A percentile compares a stretch with the other conserved stretches of the same genome.
These are phyloP conservation scores for Penicillium sp. DNA, from an alignment of 2,329 filamentous ascomycete genomes.

Conservation along the genomic window DNA sequence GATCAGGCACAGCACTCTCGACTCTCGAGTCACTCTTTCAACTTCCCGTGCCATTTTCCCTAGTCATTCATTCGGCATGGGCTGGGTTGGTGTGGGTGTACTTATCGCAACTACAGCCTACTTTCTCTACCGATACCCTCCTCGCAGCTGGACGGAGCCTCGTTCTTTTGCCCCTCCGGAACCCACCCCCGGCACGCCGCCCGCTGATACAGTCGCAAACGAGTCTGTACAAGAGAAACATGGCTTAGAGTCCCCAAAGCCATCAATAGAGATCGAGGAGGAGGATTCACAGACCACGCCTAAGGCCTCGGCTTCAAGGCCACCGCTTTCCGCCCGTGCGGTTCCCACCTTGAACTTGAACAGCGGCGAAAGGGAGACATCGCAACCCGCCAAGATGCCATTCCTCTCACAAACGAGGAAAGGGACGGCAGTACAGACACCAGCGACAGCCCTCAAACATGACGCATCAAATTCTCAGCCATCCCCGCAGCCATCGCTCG, in stretches of 20 bases:
- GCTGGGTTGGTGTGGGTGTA: conserved; percentile 39
- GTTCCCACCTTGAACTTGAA: conserved; percentile 36
- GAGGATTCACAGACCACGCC: conserved; percentile 36
- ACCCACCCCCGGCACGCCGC: conserved; percentile 16
- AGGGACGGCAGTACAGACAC: conserved; percentile 1
- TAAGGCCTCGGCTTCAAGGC: conserved; percentile 32
- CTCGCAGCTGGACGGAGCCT: conserved; percentile 31
- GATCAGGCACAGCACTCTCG: background rate
- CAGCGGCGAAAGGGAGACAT: conserved; percentile 13
- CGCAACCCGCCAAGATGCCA: conserved; percentile 7
- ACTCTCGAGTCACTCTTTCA: background rate
- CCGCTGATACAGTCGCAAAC: conserved; percentile 11
- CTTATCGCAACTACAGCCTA: conserved; percentile 41
- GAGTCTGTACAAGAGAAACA: conserved; percentile 11
- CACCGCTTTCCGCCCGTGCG: conserved; percentile 21
- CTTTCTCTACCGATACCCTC: conserved; percentile 41
- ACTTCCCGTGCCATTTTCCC: background rate
- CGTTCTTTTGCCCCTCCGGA: conserved; percentile 16
- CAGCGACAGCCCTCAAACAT: conserved; percentile 12
- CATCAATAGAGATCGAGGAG: conserved; percentile 12
- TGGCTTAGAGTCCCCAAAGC: conserved; percentile 6
- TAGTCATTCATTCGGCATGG: conserved; percentile 34
- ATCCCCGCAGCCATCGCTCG: conserved; percentile 9
- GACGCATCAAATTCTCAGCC: conserved; percentile 6
- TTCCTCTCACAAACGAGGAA: conserved; percentile 7